Evolutionary conservation across 1,284 basidiomycete genomes (phyloP).

Genomic region (Tremellales sp.): DNA sequence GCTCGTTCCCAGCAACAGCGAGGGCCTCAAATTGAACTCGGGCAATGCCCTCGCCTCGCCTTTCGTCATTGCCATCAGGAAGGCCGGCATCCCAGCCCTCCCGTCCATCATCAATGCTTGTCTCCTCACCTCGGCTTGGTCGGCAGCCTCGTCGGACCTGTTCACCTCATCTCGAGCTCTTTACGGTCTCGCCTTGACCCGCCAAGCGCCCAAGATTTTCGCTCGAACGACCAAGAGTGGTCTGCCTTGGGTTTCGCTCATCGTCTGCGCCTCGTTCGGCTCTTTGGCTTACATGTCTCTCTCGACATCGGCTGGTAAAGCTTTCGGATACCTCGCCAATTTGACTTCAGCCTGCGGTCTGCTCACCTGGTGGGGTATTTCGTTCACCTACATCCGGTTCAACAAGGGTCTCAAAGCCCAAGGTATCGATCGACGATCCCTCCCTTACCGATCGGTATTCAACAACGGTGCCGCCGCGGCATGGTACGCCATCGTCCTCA

Average conservation of each 20-base stretch:
- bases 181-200: slow-evolving; percentile 52
- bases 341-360: slow-evolving; percentile 57
- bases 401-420: slow-evolving; percentile 69
- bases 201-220: slow-evolving; percentile 54
- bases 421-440: slow-evolving; percentile 54
- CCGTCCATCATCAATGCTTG: slow-evolving; percentile 66
- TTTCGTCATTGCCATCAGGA: slow-evolving; percentile 67
- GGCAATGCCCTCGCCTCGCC: slow-evolving; percentile 69
- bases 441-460: slow-evolving; percentile 58
- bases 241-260: slow-evolving; percentile 68
- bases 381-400: slow-evolving; percentile 74
- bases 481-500: slow-evolving; percentile 40
- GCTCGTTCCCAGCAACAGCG: slow-evolving; percentile 65
- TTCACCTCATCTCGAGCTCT: slow-evolving; percentile 56
- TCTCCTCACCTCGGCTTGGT: slow-evolving; percentile 57
- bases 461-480: slow-evolving; percentile 39
- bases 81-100: slow-evolving; percentile 67
- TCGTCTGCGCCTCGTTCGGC: slow-evolving; percentile 63
- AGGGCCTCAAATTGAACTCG: slow-evolving; percentile 55
- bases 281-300: slow-evolving; percentile 58
- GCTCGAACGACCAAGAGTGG: slow-evolving; percentile 60
- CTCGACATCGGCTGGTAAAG: slow-evolving; percentile 58
- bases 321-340: slow-evolving; percentile 74
- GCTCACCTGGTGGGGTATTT: slow-evolving; percentile 73
- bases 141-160: slow-evolving; percentile 55